Evolutionary conservation across 1,284 basidiomycete species (phyloP), one percentile per base, ranked within the genome.

Genomic region (Malassezia yamatoensis): DNA sequence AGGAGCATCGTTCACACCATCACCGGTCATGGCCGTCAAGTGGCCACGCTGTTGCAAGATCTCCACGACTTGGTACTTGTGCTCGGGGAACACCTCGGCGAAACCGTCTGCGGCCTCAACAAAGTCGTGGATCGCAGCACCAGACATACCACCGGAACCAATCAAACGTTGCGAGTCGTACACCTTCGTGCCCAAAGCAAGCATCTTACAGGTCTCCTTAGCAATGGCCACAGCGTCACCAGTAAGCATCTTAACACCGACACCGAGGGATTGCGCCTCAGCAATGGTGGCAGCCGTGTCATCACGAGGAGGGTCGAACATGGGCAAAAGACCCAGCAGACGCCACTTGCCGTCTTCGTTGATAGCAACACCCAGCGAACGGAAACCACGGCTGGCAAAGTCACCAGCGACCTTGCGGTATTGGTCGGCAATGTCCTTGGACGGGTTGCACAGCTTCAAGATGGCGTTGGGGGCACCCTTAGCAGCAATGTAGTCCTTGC

Each of bases 391-490:
- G 49, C 71, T 67, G 43, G 80, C 80, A 63, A 80, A 81, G 66
- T 74, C 72, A 64, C 63, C 68, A 40, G 78, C 75, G 54, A 76
- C 77, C 51, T 75, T 72, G 58, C 77, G 74, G 76, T 80, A 80
- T 55, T 70, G 66, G 2, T 70, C 69, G 24, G 78, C 78, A 16
- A 76, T 75, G 34, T 76, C 74, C 32, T 69, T 57, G 50, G 77
- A 71, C 49, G 79, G 78, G 37, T 77, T 68, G 53, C 76, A 71
- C 53, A 81, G 75, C 64, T 79, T 80, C 61, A 81, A 72, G 43
- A 81, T 81, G 33, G 80, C 78, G 67, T 81, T 81, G 45, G 80
- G 80, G 13, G 80, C 80, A 64, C 80, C 80, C 72, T 81, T 81
- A 49, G 80, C 80, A 58, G 78, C 79, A 13, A 76, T 79, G 70